Base-by-base conservation (phyloP, 768 basidiomycete genomes). In the Guyanaporus albipodus region DNA sequence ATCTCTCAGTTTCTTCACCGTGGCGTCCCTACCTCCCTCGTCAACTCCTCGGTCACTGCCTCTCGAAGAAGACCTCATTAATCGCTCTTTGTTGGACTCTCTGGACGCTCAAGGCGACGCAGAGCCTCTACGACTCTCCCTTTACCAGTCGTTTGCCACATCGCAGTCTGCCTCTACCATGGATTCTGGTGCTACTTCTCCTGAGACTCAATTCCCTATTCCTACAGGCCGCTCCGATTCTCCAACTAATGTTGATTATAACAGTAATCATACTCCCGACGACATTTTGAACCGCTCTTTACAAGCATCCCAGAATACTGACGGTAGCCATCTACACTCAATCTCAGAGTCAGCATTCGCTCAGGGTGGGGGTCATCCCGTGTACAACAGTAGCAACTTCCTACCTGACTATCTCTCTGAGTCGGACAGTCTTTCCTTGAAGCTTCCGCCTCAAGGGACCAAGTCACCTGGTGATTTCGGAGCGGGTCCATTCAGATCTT, bases 31-130 rank as follows among this genome's bases (percentile, higher is more conserved):
- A 71, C 53, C 63, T 59, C 53, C 65, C 68, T 53, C 49, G 56
- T 57, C 63, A 18, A 53, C 59, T 67, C 53, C 63, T 59, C 55
- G 52, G 55, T 53, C 42, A 35, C 71, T 69, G 58, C 71, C 70
- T 57, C 56, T 64, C 27, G 63, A 69, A 59, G 88, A 91, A 78
- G 87, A 86, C 69, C 82, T 83, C 60, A 88, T 91, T 64, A 91
- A 90, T 73, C 83, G 83, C 65, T 89, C 87, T 44, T 77, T 91
- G 48, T 71, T 91, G 56, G 88, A 87, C 67, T 85, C 83, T 33
- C 77, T 91, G 62, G 82, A 91, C 77, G 85, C 83, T 44, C 82
- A 87, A 68, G 87, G 83, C 41, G 87, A 90, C 77, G 77, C 85
- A 46, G 87, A 89, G 66, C 85, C 84, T 38, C 62, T 74, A 46